Conservation (phyloP, 192 early-diverging fungal species). For the Coemansia sp. region DNA sequence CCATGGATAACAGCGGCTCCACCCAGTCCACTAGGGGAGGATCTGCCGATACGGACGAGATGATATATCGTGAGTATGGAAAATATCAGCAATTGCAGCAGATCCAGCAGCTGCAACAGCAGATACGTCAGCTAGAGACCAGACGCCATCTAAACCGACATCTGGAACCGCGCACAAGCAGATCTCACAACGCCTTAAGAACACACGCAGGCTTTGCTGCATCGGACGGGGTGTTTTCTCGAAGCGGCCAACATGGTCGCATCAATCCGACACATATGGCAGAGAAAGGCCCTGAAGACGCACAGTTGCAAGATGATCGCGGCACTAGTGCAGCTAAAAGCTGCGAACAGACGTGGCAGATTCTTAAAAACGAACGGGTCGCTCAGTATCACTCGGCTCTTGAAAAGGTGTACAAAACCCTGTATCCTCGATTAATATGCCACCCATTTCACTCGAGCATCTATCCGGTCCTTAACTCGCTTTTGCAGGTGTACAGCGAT, state of each 20-base stretch:
- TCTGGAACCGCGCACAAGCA: conserved; percentile 20
- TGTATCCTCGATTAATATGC: conserved; percentile 31
- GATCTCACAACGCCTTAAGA: conserved; percentile 21
- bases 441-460: conserved; percentile 24
- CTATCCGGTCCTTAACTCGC: conserved; percentile 42
- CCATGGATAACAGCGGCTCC: background rate
- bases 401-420: conserved; percentile 17
- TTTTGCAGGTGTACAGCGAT: conserved; percentile 46
- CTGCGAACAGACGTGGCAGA: conserved; percentile 20
- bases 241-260: background rate
- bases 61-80: conserved; percentile 7
- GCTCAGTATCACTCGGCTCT: conserved; percentile 22
- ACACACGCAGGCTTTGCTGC: background rate
- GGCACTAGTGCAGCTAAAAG: background rate
- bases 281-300: background rate
- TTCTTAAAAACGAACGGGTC: conserved; percentile 7
- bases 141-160: background rate
- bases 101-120: conserved; percentile 14
- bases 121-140: conserved; percentile 4
- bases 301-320: background rate
- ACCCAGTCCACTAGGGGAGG: background rate
- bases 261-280: background rate
- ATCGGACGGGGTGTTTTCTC: background rate
- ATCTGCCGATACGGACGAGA: conserved; percentile 3
- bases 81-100: conserved; percentile 7